Evolutionary conservation across 108 stramenopile species (phyloP), one percentile per base, ranked within the genome.

Genomic region (Chaetoceros muelleri): DNA sequence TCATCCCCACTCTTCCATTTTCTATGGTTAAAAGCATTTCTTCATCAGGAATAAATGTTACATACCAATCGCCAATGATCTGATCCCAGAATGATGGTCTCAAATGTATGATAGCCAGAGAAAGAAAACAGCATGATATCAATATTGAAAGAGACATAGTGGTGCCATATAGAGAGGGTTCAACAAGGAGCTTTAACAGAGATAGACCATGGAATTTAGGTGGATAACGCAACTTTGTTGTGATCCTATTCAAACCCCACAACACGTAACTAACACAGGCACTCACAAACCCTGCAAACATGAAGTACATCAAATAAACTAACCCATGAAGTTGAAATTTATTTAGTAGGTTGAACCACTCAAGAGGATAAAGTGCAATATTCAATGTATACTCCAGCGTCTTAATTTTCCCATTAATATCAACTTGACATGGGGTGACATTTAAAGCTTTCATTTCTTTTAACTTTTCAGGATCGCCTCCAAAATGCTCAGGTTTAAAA

Each of bases 271-370:
- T 84, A n/a, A 79, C 69, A 16, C 61, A 40, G 8, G 75, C 67
- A 13, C 78, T 56, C 0, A 66, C 13, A 24, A 76, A 48, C 24
- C 87, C 93, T 25, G 89, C 73, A 2, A 70, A 29, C 20, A 74
- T 65, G 66, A 84, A 94, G 30, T 87, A 76, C 8, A 84, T 25
- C 26, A 89, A 53, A 61, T 94, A 94, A 1, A 91, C 73, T 29
- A 66, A 55, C 22, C 52, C 61, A 21, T 61, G 53, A 48, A 94
- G 89, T 57, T 89, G 82, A 64, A 94, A 94, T 16, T 46, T 34
- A 31, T 94, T 94, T 1, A 90, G 53, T 29, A 94, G 65, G 22
- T 83, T 77, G 52, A 77, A 76, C 92, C 92, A 94, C 0, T 45
- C 70, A 21, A 91, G 50, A 5, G 90, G 74, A 21, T 45, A 34